Conservation (phyloP, 1,284 basidiomycete genomes). For the Leccinum pseudoinsigne region DNA sequence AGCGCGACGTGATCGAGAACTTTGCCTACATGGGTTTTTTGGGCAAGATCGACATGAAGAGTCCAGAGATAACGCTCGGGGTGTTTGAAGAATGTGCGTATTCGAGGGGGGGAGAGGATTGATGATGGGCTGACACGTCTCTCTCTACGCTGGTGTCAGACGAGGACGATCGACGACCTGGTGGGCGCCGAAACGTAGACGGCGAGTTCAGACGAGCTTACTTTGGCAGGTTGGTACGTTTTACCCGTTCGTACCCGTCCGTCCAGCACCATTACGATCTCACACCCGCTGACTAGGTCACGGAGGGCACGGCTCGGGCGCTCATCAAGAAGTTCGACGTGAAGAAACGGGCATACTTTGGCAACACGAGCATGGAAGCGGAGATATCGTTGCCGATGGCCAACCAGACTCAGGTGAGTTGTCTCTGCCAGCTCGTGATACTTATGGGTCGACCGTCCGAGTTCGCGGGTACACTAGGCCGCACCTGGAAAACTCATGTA, state of each 20-base stretch:
- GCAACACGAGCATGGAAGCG: slow-evolving; percentile 98
- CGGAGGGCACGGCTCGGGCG: slow-evolving; percentile 68
- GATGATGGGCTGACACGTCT: not conserved
- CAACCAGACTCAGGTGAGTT: slow-evolving; percentile 81
- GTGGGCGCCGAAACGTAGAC: slow-evolving; percentile 58
- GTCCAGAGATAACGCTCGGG: slow-evolving; percentile 76
- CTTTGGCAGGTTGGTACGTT: slow-evolving; percentile 84
- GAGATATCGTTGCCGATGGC: slow-evolving; percentile 96
- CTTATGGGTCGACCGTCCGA: not conserved
- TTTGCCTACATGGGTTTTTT: slow-evolving; percentile 86
- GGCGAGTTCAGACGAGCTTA: slow-evolving; percentile 70
- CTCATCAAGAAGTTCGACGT: slow-evolving; percentile 78
- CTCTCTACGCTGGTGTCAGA: slow-evolving; percentile 37
- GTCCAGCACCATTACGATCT: not conserved
- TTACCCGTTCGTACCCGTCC: slow-evolving; percentile 8
- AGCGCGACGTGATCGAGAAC: slow-evolving; percentile 72
- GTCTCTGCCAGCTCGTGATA: not conserved
- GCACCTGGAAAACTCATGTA: slow-evolving; percentile 89
- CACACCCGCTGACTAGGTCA: slow-evolving; percentile 48
- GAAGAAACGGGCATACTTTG: slow-evolving; percentile 89
- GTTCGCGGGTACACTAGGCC: slow-evolving; percentile 65
- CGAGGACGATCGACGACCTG: slow-evolving; percentile 44
- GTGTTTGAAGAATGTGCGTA: slow-evolving; percentile 90
- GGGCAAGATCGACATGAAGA: slow-evolving; percentile 84
- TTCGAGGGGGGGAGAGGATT: not conserved